Conservation (phyloP, 495 filamentous ascomycete genomes). For the Cercophora samala region DNA sequence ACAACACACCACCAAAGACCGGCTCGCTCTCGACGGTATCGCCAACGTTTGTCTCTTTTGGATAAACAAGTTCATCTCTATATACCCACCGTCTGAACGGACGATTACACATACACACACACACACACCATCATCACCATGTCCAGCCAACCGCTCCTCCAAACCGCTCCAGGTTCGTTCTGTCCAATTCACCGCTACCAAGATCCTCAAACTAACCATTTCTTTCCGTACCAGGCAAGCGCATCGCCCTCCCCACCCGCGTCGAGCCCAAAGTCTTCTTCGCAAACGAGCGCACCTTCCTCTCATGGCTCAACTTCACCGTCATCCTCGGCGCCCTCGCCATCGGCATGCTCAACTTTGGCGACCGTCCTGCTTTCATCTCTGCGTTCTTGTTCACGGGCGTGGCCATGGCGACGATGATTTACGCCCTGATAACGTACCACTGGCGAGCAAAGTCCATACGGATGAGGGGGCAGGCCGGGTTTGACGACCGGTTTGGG, state of each 20-base stretch:
- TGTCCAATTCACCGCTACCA: neutral
- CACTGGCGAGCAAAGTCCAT: constrained; percentile 97
- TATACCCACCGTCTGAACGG: neutral
- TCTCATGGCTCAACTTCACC: constrained; percentile 99
- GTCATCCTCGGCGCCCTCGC: constrained; percentile 95
- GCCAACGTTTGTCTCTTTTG: neutral
- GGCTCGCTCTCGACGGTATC: neutral
- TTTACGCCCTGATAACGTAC: constrained; percentile 91
- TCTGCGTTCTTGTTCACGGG: constrained; percentile 89
- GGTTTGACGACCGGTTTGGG: constrained; percentile 93
- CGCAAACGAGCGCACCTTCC: constrained; percentile 98
- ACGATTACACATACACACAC: constrained; percentile 10
- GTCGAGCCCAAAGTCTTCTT: constrained; percentile 99
- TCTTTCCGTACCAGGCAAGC: constrained; percentile 64
- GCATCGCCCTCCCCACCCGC: constrained; percentile 94
- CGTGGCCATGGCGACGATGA: constrained; percentile 92
- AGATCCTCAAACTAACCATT: constrained; percentile 4
- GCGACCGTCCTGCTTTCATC: constrained; percentile 87
- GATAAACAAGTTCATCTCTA: neutral
- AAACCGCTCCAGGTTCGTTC: constrained; percentile 72
- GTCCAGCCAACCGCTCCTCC: constrained; percentile 95
- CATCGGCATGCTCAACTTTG: constrained; percentile 96
- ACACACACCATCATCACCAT: constrained; percentile 51
- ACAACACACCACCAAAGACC: constrained; percentile 5
- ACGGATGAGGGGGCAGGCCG: constrained; percentile 81